These are phyloP conservation scores for Petunia axillaris DNA, from an alignment of 257 asterid genomes.

Conservation along the genomic window DNA sequence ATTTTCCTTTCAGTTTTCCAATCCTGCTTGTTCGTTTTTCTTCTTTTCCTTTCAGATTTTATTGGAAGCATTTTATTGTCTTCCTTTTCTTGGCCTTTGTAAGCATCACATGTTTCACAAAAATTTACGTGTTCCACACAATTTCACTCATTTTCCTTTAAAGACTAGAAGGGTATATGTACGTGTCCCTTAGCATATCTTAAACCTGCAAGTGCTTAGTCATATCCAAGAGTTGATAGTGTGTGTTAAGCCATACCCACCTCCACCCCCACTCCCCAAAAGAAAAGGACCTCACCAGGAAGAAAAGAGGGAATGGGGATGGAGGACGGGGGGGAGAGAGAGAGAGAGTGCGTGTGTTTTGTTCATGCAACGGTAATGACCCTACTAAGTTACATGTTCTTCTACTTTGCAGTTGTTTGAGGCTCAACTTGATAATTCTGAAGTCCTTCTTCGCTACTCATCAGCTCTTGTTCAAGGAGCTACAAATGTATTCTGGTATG, in stretches of 20 bases:
- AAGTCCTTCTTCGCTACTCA: conserved; percentile 80
- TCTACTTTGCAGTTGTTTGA: conserved; percentile 74
- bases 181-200: background rate
- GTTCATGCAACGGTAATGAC: background rate
- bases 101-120: background rate
- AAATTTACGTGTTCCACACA: background rate
- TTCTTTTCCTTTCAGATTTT: background rate
- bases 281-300: background rate
- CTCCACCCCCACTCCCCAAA: background rate
- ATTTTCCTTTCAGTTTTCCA: background rate
- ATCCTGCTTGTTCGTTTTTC: background rate
- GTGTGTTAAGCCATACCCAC: too few relatives aligned
- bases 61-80: background rate
- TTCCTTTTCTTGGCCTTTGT: background rate
- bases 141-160: conserved; percentile 9
- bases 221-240: background rate
- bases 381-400: background rate
- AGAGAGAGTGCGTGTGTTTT: background rate
- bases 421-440: conserved; percentile 76
- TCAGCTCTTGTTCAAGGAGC: conserved; percentile 98
- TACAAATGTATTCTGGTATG: conserved; percentile 95
- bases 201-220: background rate
- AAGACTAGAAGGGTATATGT: background rate
- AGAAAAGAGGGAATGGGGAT: background rate
- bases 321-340: background rate